Base-by-base conservation (phyloP, 2,329 filamentous ascomycete genomes). In the Pseudogymnoascus sp. region DNA sequence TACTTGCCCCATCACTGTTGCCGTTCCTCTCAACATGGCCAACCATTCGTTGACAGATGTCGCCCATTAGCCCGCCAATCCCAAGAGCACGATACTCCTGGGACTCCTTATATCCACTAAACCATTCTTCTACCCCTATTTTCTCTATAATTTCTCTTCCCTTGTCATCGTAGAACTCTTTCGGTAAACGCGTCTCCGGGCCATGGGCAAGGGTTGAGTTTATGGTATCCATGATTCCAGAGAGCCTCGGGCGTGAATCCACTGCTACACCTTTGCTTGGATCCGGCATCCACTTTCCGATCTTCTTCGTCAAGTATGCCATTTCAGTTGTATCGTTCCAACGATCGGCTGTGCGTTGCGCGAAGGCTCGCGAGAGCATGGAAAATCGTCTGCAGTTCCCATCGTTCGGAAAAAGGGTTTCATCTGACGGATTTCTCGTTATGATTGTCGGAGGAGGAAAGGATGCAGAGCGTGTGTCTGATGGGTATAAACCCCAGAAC, bases 51-150 rank as follows among this genome's bases (percentile, higher is more conserved):
- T 85, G 81, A 11, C 93, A 88, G 16, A 97, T 75, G 71, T 97
- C 93, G 31, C 92, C 93, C 71, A 96, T 80, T 8, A 97, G 79
- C 9, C 83, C 84, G 28, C 95, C 95, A 65, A 97, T 95, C 2
- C 93, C 95, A 2, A 97, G 81, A 67, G 83, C 85, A n/a, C 93
- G 88, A 76, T 96, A 97, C 75, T 97, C 95, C 43, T 78, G 77
- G 65, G 86, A 92, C 75, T 97, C 93, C 63, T 82, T 82, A 74
- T 96, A 97, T 2, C 95, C 93, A 18, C 84, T 79, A 74, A 89
- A 97, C 95, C 95, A 97, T 76, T 97, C 95, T 70, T 99, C 93
- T 0, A 93, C 87, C 28, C 83, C 86, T 63, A 97, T 86, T 37
- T 80, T 80, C 63, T 89, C 85, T 63, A 95, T 84, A 65, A 92